Evolutionary conservation across 2,329 filamentous ascomycete species (phyloP).

Genomic region (Fusarium albidum): DNA sequence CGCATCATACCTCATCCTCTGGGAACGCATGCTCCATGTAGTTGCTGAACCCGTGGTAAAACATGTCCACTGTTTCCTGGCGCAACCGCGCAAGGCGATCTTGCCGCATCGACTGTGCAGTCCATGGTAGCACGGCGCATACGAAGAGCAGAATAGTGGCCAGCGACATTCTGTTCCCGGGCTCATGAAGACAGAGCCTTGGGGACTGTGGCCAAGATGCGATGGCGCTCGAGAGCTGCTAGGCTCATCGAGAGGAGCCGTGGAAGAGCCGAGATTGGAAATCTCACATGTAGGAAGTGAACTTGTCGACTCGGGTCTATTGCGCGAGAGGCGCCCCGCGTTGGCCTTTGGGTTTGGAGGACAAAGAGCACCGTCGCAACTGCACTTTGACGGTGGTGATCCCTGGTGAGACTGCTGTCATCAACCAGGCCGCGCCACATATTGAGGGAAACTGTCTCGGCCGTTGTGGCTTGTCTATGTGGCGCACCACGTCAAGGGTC

Average conservation of each 20-base stretch:
- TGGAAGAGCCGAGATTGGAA: conserved; percentile 5
- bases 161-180: conserved; percentile 41
- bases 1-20: conserved; percentile 77
- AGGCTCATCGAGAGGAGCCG: conserved; percentile 37
- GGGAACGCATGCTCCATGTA: conserved; percentile 96
- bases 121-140: conserved; percentile 52
- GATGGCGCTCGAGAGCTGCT: conserved; percentile 32
- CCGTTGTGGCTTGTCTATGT: conserved; percentile 31
- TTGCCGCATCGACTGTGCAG: conserved; percentile 61
- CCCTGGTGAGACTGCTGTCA: conserved; percentile 32
- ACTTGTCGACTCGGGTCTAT: conserved; percentile 13
- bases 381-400: conserved; percentile 14
- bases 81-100: conserved; percentile 63
- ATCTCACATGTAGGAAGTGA: conserved; percentile 9
- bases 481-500: conserved; percentile 1
- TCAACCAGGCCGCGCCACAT: conserved; percentile 29
- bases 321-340: conserved; percentile 32
- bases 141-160: conserved; percentile 34
- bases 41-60: conserved; percentile 96
- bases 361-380: conserved; percentile 17
- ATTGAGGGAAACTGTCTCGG: conserved; percentile 3
- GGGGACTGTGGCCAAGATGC: conserved; percentile 27
- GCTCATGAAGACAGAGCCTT: conserved; percentile 31
- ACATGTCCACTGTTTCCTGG: conserved; percentile 76
- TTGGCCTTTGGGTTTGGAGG: conserved; percentile 18